phyloP scores from a whole-genome alignment of 768 basidiomycete genomes.

The Sistotremastrum niveocremeum region DNA sequence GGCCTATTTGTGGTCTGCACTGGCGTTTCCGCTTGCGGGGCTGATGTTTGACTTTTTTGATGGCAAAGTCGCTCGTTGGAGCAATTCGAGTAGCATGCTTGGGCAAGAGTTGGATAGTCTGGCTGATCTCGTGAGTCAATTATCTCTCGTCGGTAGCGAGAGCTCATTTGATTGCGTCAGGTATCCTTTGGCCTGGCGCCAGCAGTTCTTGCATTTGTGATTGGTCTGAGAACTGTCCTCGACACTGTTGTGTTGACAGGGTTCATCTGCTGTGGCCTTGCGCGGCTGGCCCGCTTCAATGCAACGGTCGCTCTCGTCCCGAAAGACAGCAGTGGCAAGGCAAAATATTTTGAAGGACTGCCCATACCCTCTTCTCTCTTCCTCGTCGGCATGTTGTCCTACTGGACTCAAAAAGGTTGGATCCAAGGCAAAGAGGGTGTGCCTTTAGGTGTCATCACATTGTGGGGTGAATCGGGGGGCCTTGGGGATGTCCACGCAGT shows the following conservation, averaged over 20 bases:
- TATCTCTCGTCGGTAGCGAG: constrained; percentile 3
- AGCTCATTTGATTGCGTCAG: constrained; percentile 24
- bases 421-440: constrained; percentile 64
- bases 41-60: constrained; percentile 97
- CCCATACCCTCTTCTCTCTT: constrained; percentile 86
- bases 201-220: constrained; percentile 78
- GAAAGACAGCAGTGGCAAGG: constrained; percentile 75
- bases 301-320: constrained; percentile 93
- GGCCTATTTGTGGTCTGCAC: constrained; percentile 75
- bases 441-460: constrained; percentile 56
- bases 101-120: constrained; percentile 97
- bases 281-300: constrained; percentile 95
- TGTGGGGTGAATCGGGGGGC: constrained; percentile 61
- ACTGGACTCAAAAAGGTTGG: constrained; percentile 78
- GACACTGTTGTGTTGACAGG: constrained; percentile 78
- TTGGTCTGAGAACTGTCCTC: constrained; percentile 83
- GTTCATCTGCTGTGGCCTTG: constrained; percentile 94
- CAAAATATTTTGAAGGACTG: constrained; percentile 93
- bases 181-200: constrained; percentile 98
- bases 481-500: constrained; percentile 78
- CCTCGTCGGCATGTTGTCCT: constrained; percentile 67
- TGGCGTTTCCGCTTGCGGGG: constrained; percentile 78
- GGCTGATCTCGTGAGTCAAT: constrained; percentile 64
- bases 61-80: constrained; percentile 96
- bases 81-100: constrained; percentile 87